Base-by-base conservation (phyloP, 2,329 filamentous ascomycete genomes). In the Fusarium luffae region DNA sequence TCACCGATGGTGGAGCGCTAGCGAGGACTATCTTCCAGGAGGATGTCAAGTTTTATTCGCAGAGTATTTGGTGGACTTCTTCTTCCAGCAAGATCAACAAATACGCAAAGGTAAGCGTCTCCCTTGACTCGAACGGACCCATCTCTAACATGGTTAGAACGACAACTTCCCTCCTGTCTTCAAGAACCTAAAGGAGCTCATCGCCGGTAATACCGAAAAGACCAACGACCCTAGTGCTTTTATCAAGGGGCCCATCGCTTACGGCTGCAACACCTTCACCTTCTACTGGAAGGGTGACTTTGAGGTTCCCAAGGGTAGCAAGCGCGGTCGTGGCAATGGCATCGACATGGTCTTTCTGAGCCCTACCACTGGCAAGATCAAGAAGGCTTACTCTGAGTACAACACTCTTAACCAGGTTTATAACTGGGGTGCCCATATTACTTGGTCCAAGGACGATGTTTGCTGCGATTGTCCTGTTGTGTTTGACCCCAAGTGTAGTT, bases 231-330 rank as follows among this genome's bases (percentile, higher is more conserved):
- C 63, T 9, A 59, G 55, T 25, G 50, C 59, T n/a, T 67, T 69
- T 60, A 51, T 60, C 44, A 71, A 67, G 19, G 70, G 70, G 0
- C 64, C 67, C 8, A 55, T 72, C 10, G 54, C 54, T n/a, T 72
- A 66, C 16, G 70, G 70, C n/a, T 72, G 70, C 55, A 73, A 73
- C 58, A 63, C 54, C 14, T 73, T 72, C 41, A 69, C 51, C 6
- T 59, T 72, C 49, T 73, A 73, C 58, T 72, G 70, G 70, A 73
- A 72, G 60, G 58, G 64, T 4, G 61, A 73, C 50, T 71, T 73
- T n/a, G 40, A 63, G 7, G 63, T 70, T 2, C 50, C 54, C 9
- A 32, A 32, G 5, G 68, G 68, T 2, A 59, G 19, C 6, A 14
- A 40, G 9, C 51, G 42, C 3, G 70, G 70, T 2, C 67, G 70